Base-by-base conservation (phyloP, 768 basidiomycete genomes). In the Auricularia auricula-judae region DNA sequence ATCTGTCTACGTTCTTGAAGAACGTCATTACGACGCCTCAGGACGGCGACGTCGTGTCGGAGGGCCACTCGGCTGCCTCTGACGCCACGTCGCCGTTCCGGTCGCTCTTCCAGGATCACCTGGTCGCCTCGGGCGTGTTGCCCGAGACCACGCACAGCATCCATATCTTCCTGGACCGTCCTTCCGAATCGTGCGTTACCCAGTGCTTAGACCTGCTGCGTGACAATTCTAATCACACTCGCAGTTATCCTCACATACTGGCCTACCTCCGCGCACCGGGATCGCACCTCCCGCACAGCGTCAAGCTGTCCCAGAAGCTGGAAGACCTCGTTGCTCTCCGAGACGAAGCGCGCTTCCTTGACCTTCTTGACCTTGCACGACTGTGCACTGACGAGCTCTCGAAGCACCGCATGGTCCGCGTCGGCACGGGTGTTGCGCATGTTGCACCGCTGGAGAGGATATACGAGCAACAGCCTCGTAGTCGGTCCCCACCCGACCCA, bases 281-380 rank as follows among this genome's bases (percentile, higher is more conserved):
- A 43, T 76, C 79, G 29, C 63, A 51, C n/a, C 35, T 60, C 35
- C 36, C 74, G 74, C 33, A 78, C 78, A 4, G 75, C 74, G 18
- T 70, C 78, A 2, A 83, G 83, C 10, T 59, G 23, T 59, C 56
- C 16, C 34, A 29, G 56, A 59, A 59, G 29, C 76, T 91, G 21
- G 90, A 91, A 63, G 77, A 76, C 1, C 80, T 93, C 29, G 79
- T 89, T 54, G 87, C 90, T 66, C 82, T 92, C 29, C 83, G 89
- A 11, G 89, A 93, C 67, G 91, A 93, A 71, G 87, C 91, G 1
- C 77, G 78, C 51, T 91, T 85, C 70, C 83, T 93, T n/a, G 84
- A 82, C 34, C 84, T 93, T 62, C 80, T 80, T 0, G 81, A 80
- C 56, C 79, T 93, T 18, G 78, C 83, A 66, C 80, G 78, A 66